These are phyloP conservation scores for Platanus orientalis DNA, from an alignment of 164 flowering plant genomes.

Conservation along the genomic window DNA sequence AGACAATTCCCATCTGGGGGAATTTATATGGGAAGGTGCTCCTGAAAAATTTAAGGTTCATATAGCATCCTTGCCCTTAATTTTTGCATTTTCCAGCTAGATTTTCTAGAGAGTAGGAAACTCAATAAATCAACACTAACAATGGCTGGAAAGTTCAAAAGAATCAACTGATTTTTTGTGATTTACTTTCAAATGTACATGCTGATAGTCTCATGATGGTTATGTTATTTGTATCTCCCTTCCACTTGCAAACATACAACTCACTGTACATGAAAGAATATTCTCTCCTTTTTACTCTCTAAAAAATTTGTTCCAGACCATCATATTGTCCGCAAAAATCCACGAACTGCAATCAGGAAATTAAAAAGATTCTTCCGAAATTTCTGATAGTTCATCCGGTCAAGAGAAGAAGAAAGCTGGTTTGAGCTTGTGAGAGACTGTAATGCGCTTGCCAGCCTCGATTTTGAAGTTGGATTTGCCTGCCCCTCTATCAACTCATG, in stretches of 20 bases:
- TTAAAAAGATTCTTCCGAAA: slow-evolving; percentile 71
- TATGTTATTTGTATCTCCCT: too few species aligned
- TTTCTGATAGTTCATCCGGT: slow-evolving; percentile 63
- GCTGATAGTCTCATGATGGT: too few species aligned
- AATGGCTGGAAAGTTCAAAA: too few species aligned
- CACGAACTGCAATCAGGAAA: slow-evolving; percentile 84
- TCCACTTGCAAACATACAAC: not conserved
- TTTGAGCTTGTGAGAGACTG: slow-evolving; percentile 73
- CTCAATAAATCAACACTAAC: too few species aligned
- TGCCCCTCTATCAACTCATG: slow-evolving; percentile 69
- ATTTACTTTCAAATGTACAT: too few species aligned
- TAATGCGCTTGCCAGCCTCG: slow-evolving; percentile 70
- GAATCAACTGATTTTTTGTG: too few species aligned
- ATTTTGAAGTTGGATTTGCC: slow-evolving; percentile 36
- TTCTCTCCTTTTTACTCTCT: not conserved
- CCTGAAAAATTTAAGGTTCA: too few species aligned
- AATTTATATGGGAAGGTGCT: too few species aligned
- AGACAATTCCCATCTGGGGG: too few species aligned
- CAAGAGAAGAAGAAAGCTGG: slow-evolving; percentile 64
- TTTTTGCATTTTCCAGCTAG: too few species aligned
- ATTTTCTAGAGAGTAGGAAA: too few species aligned
- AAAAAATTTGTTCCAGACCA: not conserved
- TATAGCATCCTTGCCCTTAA: too few species aligned
- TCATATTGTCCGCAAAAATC: slow-evolving; percentile 61
- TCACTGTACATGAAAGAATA: not conserved